Base-by-base conservation (phyloP, 2,329 filamentous ascomycete species). In the Claviceps capensis region DNA sequence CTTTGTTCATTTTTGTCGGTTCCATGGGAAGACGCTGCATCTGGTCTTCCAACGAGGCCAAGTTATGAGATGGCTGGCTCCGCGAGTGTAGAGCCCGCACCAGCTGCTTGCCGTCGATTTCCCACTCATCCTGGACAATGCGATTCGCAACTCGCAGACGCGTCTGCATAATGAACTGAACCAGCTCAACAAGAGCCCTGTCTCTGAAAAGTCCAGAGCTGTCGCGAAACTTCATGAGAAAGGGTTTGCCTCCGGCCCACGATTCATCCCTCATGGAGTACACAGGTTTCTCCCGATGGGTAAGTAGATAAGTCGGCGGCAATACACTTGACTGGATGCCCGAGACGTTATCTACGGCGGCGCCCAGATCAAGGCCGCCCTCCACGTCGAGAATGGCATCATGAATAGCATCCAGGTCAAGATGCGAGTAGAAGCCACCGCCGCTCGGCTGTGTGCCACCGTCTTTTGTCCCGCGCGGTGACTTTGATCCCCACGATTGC, bases 1-100 rank as follows among this genome's bases (percentile, higher is more conserved):
- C 73, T 38, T 68, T 67, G 50, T 75, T 72, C 48, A 72, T 62
- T 48, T 64, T 65, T 16, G 69, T 72, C 9, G 67, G 65, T 3
- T 61, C 64, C 59, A 72, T 68, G 4, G 72, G 71, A 17, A 74
- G 58, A 26, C 67, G 66, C 8, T 66, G 59, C 34, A 73, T 54
- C 30, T 70, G 69, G 40, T 70, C 66, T 36, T 65, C 60, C 61
- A 58, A 22, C 53, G 59, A 48, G 56, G 64, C 22, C 62, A 57
- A 14, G 60, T 61, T 9, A 48, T 47, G 34, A 58, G 50, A 42
- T 8, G 59, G 62, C 14, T 57, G 55, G 7, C 51, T 52, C 1
- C 52, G 52, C 30, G 53, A 53, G 14, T 61, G 58, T 16, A 59
- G 54, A 30, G 60, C 59, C 46, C 56, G 57, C 9, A 64, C 48